phyloP scores from a whole-genome alignment of 129 eudicot genomes.

The Daucus carota region DNA sequence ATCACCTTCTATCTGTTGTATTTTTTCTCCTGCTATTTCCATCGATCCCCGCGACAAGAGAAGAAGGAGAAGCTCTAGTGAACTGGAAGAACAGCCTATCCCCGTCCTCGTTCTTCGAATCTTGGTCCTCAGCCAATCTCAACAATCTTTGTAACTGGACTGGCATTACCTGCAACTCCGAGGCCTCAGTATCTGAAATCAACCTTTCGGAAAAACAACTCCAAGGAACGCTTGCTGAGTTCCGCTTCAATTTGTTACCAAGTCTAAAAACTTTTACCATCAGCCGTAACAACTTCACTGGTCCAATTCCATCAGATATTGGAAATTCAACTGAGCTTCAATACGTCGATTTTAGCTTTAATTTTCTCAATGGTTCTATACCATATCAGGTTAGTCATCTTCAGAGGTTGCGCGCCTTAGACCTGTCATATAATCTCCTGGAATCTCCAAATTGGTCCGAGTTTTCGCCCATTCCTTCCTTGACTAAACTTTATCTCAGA shows the following conservation, averaged over 20 bases:
- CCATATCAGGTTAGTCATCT: too few relatives aligned
- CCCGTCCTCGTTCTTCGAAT: slow-evolving; percentile 32
- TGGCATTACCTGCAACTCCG: slow-evolving; percentile 42
- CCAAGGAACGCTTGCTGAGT: slow-evolving; percentile 32
- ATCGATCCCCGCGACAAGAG: neutral
- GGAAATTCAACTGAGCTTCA: slow-evolving; percentile 28
- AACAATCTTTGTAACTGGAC: slow-evolving; percentile 62
- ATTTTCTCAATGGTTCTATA: too few relatives aligned
- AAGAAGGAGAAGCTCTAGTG: slow-evolving; percentile 63
- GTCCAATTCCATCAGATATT: slow-evolving; percentile 56
- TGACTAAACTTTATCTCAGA: too few relatives aligned
- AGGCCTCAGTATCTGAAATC: slow-evolving; percentile 32
- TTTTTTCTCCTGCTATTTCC: neutral
- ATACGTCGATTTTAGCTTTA: too few relatives aligned
- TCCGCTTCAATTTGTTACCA: slow-evolving; percentile 46
- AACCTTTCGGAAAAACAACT: slow-evolving; percentile 30
- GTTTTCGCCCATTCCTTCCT: neutral
- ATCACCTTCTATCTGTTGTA: neutral
- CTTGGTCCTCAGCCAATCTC: slow-evolving; percentile 52
- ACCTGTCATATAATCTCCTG: too few relatives aligned
- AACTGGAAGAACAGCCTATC: slow-evolving; percentile 58
- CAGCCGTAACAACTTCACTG: slow-evolving; percentile 26
- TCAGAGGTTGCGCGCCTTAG: too few relatives aligned
- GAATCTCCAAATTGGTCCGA: neutral
- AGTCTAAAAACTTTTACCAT: slow-evolving; percentile 47